These are phyloP conservation scores for Symbiodinium pilosum DNA, from an alignment of 73 alveolate genomes.

Conservation along the genomic window DNA sequence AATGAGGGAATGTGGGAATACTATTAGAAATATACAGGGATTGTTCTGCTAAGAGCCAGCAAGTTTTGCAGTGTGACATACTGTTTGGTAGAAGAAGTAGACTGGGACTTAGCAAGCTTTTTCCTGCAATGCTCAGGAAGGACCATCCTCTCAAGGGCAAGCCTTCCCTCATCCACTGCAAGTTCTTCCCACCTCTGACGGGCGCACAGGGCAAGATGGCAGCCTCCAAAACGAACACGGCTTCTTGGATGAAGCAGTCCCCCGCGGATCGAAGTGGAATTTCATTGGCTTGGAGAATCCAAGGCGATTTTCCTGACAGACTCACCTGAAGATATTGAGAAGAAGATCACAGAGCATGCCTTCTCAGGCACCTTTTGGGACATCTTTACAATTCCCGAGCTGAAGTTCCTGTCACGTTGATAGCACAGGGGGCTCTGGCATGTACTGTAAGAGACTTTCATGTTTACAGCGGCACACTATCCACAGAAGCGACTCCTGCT, in stretches of 20 bases:
- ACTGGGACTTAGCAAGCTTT: no score
- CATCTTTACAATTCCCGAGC: neutral
- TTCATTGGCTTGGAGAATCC: no score
- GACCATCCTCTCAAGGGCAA: conserved; percentile 92
- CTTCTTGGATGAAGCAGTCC: conserved; percentile 95
- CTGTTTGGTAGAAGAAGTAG: no score
- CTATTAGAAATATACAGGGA: no score
- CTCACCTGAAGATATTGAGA: conserved; percentile 97
- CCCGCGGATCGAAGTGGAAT: conserved; percentile 97
- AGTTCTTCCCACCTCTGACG: conserved; percentile 99
- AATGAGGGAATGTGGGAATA: no score
- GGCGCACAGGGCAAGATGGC: conserved; percentile 97
- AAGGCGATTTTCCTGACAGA: conserved; percentile 98
- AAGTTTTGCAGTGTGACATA: no score
- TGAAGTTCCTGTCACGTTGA: neutral
- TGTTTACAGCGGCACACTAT: neutral
- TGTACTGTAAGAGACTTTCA: neutral
- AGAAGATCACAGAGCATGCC: conserved; percentile 99
- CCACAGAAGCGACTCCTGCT: no score
- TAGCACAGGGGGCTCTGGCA: neutral
- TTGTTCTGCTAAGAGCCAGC: no score
- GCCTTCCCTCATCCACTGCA: conserved; percentile 98
- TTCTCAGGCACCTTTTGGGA: conserved; percentile 97
- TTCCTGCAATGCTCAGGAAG: no score
- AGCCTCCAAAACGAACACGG: conserved; percentile 95